Conservation (phyloP, 23 red algal species). For the Gracilaria vermiculophylla region DNA sequence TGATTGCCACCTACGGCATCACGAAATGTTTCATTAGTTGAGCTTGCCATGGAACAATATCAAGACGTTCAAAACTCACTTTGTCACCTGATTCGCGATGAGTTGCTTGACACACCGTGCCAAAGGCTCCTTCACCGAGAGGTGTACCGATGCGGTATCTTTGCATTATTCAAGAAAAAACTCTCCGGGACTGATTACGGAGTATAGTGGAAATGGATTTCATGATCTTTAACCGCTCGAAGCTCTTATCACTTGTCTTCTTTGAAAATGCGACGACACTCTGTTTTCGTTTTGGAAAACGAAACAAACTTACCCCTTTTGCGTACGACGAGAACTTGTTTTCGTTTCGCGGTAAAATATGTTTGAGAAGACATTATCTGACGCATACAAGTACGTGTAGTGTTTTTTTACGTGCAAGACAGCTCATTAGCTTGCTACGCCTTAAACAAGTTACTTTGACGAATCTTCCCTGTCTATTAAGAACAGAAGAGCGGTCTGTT, state of each 20-base stretch:
- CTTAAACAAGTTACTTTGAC: no score
- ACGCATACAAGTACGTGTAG: no score
- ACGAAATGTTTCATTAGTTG: background rate
- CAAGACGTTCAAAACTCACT: background rate
- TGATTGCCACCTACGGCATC: constrained; percentile 35
- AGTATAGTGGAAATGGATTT: background rate
- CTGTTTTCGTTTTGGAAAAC: background rate
- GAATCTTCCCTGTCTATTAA: no score
- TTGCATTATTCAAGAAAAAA: constrained; percentile 1
- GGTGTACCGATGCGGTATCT: constrained; percentile 24
- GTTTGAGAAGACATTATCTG: no score
- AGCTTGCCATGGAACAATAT: background rate
- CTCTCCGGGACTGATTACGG: background rate
- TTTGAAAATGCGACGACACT: no score
- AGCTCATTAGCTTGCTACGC: no score
- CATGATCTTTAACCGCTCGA: no score
- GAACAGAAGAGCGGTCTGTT: no score
- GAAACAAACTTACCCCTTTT: background rate
- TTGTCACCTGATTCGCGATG: constrained; percentile 46
- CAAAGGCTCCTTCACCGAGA: constrained; percentile 61
- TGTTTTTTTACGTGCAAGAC: no score
- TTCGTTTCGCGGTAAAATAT: background rate
- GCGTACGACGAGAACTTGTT: background rate
- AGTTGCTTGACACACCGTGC: constrained; percentile 26
- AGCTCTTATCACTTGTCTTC: no score